phyloP scores from a whole-genome alignment of 495 filamentous ascomycete species.

The Jackrogersella multiformis region DNA sequence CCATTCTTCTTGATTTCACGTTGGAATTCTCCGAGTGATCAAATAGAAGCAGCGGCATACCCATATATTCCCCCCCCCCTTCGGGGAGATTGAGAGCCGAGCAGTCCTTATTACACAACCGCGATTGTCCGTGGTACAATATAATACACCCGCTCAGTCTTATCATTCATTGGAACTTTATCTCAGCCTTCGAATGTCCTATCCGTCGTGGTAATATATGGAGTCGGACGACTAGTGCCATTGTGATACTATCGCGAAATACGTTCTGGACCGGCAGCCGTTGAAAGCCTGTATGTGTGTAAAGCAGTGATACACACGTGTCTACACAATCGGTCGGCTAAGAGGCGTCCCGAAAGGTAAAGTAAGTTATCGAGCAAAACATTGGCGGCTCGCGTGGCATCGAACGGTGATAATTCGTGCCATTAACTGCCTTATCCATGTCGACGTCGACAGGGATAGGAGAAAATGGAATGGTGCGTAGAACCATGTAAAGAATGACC shows the following conservation, averaged over 20 bases:
- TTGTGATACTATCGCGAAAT: constrained; percentile 4
- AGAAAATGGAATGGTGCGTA: constrained; percentile 40
- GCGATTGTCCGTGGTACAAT: constrained; percentile 28
- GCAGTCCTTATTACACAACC: constrained; percentile 33
- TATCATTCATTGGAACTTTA: constrained; percentile 24
- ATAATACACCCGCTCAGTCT: constrained; percentile 16
- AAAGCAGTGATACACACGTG: background rate
- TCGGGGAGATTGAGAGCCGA: constrained; percentile 26
- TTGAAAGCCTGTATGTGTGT: background rate
- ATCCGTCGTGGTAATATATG: background rate
- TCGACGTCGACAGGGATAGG: constrained; percentile 36
- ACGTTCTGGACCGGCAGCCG: background rate
- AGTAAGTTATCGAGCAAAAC: constrained; percentile 31
- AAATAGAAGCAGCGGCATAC: background rate
- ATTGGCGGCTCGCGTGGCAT: constrained; percentile 37
- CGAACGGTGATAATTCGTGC: constrained; percentile 34
- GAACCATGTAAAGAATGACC: constrained; percentile 38
- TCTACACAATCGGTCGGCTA: background rate
- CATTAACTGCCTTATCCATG: constrained; percentile 29
- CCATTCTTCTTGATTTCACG: constrained; percentile 33
- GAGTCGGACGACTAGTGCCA: constrained; percentile 4
- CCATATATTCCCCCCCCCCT: constrained; percentile 23
- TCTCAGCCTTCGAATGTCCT: constrained; percentile 8
- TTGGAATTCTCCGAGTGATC: constrained; percentile 43
- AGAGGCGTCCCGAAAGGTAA: constrained; percentile 9